Base-by-base conservation (phyloP, 1,284 basidiomycete genomes). In the Heliocybe sulcata region DNA sequence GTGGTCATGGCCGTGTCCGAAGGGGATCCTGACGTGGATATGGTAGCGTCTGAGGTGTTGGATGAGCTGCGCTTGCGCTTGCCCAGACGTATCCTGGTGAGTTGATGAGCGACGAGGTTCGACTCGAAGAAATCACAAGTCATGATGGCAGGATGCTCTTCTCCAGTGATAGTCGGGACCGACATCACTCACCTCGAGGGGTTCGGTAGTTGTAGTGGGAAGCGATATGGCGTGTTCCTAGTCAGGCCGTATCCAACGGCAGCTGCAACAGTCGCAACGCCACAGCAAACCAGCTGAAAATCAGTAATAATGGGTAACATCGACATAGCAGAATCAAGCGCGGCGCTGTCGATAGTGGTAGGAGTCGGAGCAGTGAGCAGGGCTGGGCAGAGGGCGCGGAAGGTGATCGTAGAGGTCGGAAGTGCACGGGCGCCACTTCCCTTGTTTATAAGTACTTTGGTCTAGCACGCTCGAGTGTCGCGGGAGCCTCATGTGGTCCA, bases 141-240 rank as follows among this genome's bases (percentile, higher is more conserved):
- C 38, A 20, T 16, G 38, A 20, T 42, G 38, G 38, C 38, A 42
- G 6, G 12, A 42, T 8, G 16, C 29, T 31, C 29, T 31, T 6
- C 29, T 12, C 12, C 29, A 6, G 29, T 31, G 29, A 31, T 12
- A 31, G 4, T 31, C 6, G 4, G 12, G 4, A n/a, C 19, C 38
- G 6, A n/a, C 38, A 6, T 6, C 12, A 42, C 38, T 42, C 16
- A 42, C 38, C 38, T 42, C 38, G 38, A 20, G 4, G 38, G 38
- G 47, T 11, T 49, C 47, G 47, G 47, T 6, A 26, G 47, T 49
- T 49, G 47, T 12, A 49, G 47, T 49, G 47, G 27, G n/a, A 49
- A 6, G 22, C 23, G 47, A 22, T 14, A 49, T 26, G 20, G 20
- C 12, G 47, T 9, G 23, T 49, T 49, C 23, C 47, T 25, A 26